phyloP scores from a whole-genome alignment of 768 basidiomycete species.

The Suillus cothurnatus region DNA sequence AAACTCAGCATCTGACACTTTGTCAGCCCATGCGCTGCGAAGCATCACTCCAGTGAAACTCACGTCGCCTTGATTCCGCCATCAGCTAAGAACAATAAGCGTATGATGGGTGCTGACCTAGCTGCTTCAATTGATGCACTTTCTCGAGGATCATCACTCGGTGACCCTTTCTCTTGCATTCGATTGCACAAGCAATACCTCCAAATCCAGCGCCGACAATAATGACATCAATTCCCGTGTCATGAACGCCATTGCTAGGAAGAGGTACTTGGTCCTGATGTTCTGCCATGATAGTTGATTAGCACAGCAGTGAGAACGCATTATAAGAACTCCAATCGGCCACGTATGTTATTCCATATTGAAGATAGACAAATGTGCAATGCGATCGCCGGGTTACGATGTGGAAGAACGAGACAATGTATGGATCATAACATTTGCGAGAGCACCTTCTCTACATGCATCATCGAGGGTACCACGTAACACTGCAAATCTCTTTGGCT shows the following conservation, averaged over 20 bases:
- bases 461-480: background rate
- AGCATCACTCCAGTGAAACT: constrained; percentile 1
- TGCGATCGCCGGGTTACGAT: background rate
- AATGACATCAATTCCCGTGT: constrained; percentile 20
- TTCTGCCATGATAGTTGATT: background rate
- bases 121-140: constrained; percentile 15
- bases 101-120: constrained; percentile 16
- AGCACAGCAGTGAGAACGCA: background rate
- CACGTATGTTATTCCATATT: background rate
- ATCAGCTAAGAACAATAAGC: constrained; percentile 8
- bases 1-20: constrained; percentile 20
- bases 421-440: background rate
- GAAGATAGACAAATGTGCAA: background rate
- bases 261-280: background rate
- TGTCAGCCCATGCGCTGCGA: constrained; percentile 1
- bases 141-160: constrained; percentile 26
- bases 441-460: background rate
- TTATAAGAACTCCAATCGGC: background rate
- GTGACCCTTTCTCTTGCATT: constrained; percentile 24
- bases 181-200: constrained; percentile 33
- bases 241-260: background rate
- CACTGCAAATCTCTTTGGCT: background rate
- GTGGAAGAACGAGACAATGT: background rate
- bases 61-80: constrained; percentile 18
- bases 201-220: constrained; percentile 29